A percentile compares a stretch with the other conserved stretches of the same genome.
Conservation (phyloP, 148 eudicot genomes). For the Talinum fruticosum region DNA sequence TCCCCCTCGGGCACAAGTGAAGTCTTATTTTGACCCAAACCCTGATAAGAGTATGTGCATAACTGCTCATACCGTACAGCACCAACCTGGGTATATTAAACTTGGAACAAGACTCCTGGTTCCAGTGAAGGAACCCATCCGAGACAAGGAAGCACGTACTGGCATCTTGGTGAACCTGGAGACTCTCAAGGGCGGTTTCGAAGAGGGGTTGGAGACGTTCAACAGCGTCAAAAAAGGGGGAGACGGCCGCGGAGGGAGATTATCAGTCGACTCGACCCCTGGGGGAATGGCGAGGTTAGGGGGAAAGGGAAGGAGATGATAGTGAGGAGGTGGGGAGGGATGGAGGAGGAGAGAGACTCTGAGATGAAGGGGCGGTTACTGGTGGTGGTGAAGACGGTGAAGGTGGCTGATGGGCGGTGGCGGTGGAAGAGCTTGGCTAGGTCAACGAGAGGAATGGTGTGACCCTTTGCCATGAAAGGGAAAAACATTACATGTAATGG, state of each 20-base stretch:
- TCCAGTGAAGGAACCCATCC: slow-evolving; percentile 71
- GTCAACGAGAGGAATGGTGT: slow-evolving; percentile 65
- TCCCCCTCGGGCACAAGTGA: slow-evolving; percentile 27
- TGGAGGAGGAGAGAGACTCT: slow-evolving; percentile 26
- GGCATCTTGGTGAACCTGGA: slow-evolving; percentile 14
- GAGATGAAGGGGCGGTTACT: slow-evolving; percentile 53
- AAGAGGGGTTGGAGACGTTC: slow-evolving; percentile 48
- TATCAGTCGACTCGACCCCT: slow-evolving; percentile 66
- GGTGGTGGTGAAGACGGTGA: slow-evolving; percentile 73
- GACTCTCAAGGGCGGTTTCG: slow-evolving; percentile 33
- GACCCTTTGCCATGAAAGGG: slow-evolving; percentile 93
- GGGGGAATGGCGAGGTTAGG: slow-evolving; percentile 22
- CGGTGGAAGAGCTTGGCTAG: slow-evolving; percentile 54
- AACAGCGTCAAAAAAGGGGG: slow-evolving; percentile 15
- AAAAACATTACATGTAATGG: slow-evolving; percentile 45
- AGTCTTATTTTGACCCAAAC: not conserved
- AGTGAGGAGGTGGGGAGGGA: slow-evolving; percentile 13
- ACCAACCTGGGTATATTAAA: slow-evolving; percentile 48
- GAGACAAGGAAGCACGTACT: slow-evolving; percentile 39
- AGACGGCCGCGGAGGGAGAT: slow-evolving; percentile 57
- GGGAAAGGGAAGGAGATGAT: slow-evolving; percentile 53
- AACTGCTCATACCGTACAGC: slow-evolving; percentile 45
- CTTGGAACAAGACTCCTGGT: slow-evolving; percentile 39
- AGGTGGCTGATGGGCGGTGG: slow-evolving; percentile 30
- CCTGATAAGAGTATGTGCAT: slow-evolving; percentile 5